A percentile compares a stretch with the other conserved stretches of the same genome.
Conservation (phyloP, 1,139 yeast species). For the Neolecta irregularis region DNA sequence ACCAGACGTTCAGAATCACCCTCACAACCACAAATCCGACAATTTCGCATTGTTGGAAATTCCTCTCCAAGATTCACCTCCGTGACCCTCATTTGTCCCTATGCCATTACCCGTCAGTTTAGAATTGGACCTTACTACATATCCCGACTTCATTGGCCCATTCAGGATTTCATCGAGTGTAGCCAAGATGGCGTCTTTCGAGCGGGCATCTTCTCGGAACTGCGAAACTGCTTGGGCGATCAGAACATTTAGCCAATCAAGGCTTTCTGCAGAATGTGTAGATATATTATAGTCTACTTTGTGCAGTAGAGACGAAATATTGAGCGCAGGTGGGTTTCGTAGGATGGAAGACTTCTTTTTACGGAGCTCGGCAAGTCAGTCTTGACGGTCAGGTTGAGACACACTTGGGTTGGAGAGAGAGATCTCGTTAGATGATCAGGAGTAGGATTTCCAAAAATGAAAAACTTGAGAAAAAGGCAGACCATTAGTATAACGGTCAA, state of each 20-base stretch:
- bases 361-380: constrained; percentile 13
- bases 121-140: constrained; percentile 27
- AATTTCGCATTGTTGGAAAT: constrained; percentile 86
- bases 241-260: constrained; percentile 93
- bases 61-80: constrained; percentile 91
- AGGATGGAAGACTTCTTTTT: constrained; percentile 19
- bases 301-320: constrained; percentile 40
- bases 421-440: constrained; percentile 17
- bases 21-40: constrained; percentile 39
- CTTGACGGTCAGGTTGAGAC: constrained; percentile 14
- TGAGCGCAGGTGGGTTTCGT: constrained; percentile 17
- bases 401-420: constrained; percentile 2
- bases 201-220: constrained; percentile 69
- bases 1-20: constrained; percentile 28
- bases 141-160: constrained; percentile 52
- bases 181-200: constrained; percentile 68
- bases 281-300: constrained; percentile 86
- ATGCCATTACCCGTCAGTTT: background rate
- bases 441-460: constrained; percentile 66
- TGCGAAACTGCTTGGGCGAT: constrained; percentile 84
- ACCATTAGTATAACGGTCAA: constrained; percentile 64
- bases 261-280: constrained; percentile 72
- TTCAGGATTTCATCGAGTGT: constrained; percentile 45
- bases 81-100: constrained; percentile 57
- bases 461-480: constrained; percentile 64